Evolutionary conservation across 768 basidiomycete genomes (phyloP).

Genomic region (Gelatoporia subvermispora): DNA sequence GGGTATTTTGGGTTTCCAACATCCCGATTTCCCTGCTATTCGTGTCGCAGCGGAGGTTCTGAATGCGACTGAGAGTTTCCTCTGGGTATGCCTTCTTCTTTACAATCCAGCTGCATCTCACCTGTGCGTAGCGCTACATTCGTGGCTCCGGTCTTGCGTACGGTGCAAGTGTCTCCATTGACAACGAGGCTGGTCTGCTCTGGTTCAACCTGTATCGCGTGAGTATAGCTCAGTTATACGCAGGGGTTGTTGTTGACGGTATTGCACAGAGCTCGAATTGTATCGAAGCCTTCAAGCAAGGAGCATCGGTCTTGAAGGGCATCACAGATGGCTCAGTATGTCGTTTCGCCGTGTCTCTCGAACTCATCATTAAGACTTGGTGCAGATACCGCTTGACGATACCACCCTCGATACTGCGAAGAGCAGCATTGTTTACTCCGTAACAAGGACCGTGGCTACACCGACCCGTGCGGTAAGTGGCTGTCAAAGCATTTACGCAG

Average conservation of each 20-base stretch:
- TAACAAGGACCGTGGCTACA: constrained; percentile 79
- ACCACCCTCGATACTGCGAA: constrained; percentile 87
- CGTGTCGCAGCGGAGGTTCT: constrained; percentile 82
- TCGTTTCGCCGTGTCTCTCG: constrained; percentile 5
- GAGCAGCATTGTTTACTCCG: constrained; percentile 83
- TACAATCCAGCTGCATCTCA: neutral
- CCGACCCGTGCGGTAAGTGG: constrained; percentile 76
- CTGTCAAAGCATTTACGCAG: neutral
- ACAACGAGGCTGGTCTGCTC: constrained; percentile 74
- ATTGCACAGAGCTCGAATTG: constrained; percentile 72
- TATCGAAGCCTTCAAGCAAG: constrained; percentile 77
- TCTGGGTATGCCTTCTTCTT: constrained; percentile 63
- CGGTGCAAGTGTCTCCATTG: constrained; percentile 72
- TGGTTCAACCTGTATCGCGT: constrained; percentile 78
- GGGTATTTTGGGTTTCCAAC: constrained; percentile 72
- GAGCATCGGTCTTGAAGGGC: constrained; percentile 67
- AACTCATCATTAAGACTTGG: constrained; percentile 4
- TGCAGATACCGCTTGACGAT: constrained; percentile 73
- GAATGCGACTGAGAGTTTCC: constrained; percentile 90
- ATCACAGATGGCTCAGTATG: constrained; percentile 79
- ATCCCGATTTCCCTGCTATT: constrained; percentile 82
- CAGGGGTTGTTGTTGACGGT: too few species aligned
- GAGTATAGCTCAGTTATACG: constrained; percentile 21
- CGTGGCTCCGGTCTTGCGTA: constrained; percentile 95
- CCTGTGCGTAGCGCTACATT: constrained; percentile 63